Evolutionary conservation across 1,284 basidiomycete species (phyloP).

Genomic region (Neolentinus lepideus): DNA sequence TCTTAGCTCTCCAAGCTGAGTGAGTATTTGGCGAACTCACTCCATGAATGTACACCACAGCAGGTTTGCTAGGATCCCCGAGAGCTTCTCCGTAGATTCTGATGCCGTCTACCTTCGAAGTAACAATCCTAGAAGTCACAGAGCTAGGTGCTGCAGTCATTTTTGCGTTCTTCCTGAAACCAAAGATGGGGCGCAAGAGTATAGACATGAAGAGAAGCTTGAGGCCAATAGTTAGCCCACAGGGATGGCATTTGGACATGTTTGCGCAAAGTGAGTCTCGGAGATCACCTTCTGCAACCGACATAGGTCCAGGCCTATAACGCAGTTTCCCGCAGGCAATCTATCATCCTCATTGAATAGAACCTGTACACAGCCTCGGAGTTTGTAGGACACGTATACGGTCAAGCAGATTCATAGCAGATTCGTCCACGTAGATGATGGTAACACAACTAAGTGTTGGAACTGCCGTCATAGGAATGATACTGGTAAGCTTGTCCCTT

Average conservation of each 20-base stretch:
- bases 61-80: neutral
- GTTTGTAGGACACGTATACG: no score
- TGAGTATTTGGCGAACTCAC: neutral
- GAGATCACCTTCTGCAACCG: neutral
- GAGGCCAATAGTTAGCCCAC: no score
- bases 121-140: neutral
- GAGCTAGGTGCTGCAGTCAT: neutral
- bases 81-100: neutral
- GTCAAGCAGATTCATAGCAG: no score
- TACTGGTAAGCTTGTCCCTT: no score
- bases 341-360: no score
- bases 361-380: no score
- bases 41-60: neutral
- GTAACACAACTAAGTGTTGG: no score
- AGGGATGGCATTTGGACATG: neutral
- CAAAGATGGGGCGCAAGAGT: neutral
- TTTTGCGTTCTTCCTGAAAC: neutral
- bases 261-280: neutral
- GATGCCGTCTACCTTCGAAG: neutral
- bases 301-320: neutral
- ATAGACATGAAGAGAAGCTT: neutral
- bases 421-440: no score
- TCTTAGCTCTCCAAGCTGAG: neutral
- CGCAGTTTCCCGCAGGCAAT: neutral
- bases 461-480: no score